Percentiles rank a stretch among this genome's conserved stretches.
Evolutionary conservation across 2,329 filamentous ascomycete species (phyloP).

Genomic region (Epichloe gansuensis): DNA sequence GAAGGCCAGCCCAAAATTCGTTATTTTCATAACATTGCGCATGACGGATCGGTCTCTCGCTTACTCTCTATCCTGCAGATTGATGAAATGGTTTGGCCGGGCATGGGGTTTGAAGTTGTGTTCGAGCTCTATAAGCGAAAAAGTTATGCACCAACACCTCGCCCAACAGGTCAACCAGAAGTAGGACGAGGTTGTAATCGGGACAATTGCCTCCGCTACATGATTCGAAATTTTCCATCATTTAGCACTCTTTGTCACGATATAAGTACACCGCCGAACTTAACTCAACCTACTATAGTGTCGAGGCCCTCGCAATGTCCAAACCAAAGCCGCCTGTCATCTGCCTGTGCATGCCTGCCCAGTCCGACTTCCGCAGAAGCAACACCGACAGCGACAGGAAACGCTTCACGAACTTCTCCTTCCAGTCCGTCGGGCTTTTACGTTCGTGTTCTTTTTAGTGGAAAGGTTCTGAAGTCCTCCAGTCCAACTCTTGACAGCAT

Average conservation of each 20-base stretch:
- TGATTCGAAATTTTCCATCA: slow-evolving; percentile 13
- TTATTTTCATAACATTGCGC: slow-evolving; percentile 68
- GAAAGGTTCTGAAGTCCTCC: slow-evolving; percentile 52
- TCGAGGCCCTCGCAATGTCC: slow-evolving; percentile 14
- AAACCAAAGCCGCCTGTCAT: slow-evolving; percentile 11
- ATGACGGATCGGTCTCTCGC: slow-evolving; percentile 60
- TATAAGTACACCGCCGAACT: neutral
- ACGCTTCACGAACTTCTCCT: neutral
- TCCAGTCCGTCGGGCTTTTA: slow-evolving; percentile 26
- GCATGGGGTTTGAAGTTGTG: slow-evolving; percentile 67
- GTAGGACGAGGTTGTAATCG: slow-evolving; percentile 12
- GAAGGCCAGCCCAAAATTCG: slow-evolving; percentile 24
- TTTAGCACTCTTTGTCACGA: slow-evolving; percentile 14
- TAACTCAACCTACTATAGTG: neutral
- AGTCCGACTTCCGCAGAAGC: slow-evolving; percentile 4
- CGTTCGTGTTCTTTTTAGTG: slow-evolving; percentile 59
- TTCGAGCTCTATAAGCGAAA: slow-evolving; percentile 55
- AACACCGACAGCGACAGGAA: neutral
- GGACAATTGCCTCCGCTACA: slow-evolving; percentile 20
- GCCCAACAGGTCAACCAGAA: slow-evolving; percentile 9
- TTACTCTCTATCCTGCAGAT: slow-evolving; percentile 59
- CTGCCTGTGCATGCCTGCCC: slow-evolving; percentile 17
- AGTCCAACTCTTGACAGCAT: slow-evolving; percentile 54
- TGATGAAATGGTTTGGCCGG: slow-evolving; percentile 70
- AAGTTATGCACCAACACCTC: slow-evolving; percentile 2